A percentile compares a stretch with the other conserved stretches of the same genome.
phyloP scores from a whole-genome alignment of 345 rosid genomes.

The Acer campestre region DNA sequence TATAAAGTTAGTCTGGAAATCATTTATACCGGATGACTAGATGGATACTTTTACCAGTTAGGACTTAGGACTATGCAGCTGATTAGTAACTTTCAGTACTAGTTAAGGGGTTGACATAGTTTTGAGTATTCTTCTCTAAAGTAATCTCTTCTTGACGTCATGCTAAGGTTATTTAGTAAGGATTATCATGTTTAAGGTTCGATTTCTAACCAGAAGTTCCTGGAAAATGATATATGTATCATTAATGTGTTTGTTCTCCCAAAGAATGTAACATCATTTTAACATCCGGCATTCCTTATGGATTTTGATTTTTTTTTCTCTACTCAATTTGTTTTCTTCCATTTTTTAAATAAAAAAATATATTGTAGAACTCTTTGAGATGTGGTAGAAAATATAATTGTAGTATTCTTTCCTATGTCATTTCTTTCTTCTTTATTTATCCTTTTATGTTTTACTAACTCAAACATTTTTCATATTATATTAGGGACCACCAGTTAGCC shows the following conservation, averaged over 20 bases:
- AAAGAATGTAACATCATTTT: not conserved
- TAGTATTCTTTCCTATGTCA: not conserved
- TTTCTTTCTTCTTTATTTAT: not conserved
- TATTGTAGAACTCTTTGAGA: not conserved
- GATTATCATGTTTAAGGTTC: not conserved
- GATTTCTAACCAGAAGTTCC: not conserved
- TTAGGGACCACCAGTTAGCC: conserved; percentile 62
- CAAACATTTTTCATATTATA: conserved; percentile 5
- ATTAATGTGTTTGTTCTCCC: not conserved
- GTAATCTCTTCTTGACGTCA: not conserved
- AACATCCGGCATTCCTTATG: not conserved
- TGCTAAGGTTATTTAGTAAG: not conserved
- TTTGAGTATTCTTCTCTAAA: not conserved
- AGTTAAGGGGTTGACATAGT: not conserved
- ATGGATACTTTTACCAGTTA: not conserved
- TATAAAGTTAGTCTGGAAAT: not conserved
- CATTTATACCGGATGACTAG: not conserved
- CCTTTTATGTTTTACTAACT: conserved; percentile 20
- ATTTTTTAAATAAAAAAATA: not conserved
- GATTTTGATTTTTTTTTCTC: not conserved
- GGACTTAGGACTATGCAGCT: not conserved
- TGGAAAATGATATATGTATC: not conserved
- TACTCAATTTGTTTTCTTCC: not conserved
- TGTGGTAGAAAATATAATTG: conserved; percentile 2
- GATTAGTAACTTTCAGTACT: not conserved